Evolutionary conservation across 768 basidiomycete genomes (phyloP).

Genomic region (Russula virescens): DNA sequence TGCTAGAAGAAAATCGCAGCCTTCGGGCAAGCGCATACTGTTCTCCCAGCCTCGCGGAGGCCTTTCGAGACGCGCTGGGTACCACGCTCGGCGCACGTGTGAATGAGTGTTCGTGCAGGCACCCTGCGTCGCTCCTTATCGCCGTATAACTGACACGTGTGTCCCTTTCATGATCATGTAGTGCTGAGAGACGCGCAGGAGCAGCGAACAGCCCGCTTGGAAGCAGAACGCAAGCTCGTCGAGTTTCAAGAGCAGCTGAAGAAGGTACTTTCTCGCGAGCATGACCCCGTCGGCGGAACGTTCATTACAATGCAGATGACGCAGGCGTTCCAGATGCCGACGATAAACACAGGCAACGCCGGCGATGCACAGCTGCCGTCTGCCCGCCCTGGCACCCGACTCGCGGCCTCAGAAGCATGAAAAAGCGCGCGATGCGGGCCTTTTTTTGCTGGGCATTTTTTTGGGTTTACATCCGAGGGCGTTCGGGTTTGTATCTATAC

Average conservation of each 20-base stretch:
- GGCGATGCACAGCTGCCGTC: slow-evolving; percentile 16
- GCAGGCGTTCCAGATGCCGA: slow-evolving; percentile 23
- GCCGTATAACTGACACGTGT: background rate
- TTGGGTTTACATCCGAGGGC: background rate
- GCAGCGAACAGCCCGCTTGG: slow-evolving; percentile 37
- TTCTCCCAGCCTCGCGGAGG: slow-evolving; percentile 20
- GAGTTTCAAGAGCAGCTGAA: slow-evolving; percentile 52
- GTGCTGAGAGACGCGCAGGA: slow-evolving; percentile 26
- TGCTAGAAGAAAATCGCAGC: slow-evolving; percentile 20
- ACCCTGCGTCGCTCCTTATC: background rate
- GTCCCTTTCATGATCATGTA: background rate
- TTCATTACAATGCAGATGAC: slow-evolving; percentile 21
- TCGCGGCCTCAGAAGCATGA: slow-evolving; percentile 20
- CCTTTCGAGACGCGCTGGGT: slow-evolving; percentile 20
- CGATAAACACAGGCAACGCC: background rate
- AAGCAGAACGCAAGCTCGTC: slow-evolving; percentile 39
- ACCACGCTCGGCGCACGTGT: slow-evolving; percentile 20
- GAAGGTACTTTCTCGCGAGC: slow-evolving; percentile 43
- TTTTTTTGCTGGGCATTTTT: background rate
- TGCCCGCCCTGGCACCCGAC: slow-evolving; percentile 22
- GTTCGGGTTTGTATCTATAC: slow-evolving; percentile 19
- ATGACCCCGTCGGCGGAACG: slow-evolving; percentile 8
- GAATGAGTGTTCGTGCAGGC: slow-evolving; percentile 16
- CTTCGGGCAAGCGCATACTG: slow-evolving; percentile 18
- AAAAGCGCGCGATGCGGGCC: background rate